Evolutionary conservation across 345 rosid species (phyloP).

Genomic region (Arabis hirsuta): DNA sequence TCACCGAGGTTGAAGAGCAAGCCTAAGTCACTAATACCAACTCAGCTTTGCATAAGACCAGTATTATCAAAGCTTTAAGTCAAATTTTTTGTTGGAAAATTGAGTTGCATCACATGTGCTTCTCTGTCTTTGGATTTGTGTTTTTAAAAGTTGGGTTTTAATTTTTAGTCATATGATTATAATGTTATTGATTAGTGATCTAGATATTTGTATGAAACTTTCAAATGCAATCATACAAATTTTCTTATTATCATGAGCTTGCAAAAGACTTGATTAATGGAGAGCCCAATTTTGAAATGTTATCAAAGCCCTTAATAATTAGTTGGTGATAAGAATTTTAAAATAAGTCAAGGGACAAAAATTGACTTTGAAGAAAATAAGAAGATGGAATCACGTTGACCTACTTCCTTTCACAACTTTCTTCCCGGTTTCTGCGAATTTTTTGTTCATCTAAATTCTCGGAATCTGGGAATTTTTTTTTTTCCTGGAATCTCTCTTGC

Average conservation of each 20-base stretch:
- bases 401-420: background rate
- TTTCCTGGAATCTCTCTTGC: constrained; percentile 21
- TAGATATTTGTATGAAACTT: background rate
- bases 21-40: background rate
- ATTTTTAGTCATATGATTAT: background rate
- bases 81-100: constrained; percentile 2
- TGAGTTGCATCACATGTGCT: background rate
- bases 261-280: no score
- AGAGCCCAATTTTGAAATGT: background rate
- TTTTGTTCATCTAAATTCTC: constrained; percentile 39
- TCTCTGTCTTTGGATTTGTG: background rate
- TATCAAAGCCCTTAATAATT: background rate
- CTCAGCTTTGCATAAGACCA: background rate
- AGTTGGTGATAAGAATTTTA: background rate
- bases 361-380: constrained; percentile 15
- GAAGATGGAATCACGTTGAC: background rate
- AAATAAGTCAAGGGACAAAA: background rate
- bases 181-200: background rate
- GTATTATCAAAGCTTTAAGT: background rate
- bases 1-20: constrained; percentile 22
- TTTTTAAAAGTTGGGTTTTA: background rate
- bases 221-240: background rate
- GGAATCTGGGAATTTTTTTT: constrained; percentile 28
- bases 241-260: no score
- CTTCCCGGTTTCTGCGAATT: constrained; percentile 35